Conservation (phyloP, 768 basidiomycete genomes). For the Daedaleopsis nitida region DNA sequence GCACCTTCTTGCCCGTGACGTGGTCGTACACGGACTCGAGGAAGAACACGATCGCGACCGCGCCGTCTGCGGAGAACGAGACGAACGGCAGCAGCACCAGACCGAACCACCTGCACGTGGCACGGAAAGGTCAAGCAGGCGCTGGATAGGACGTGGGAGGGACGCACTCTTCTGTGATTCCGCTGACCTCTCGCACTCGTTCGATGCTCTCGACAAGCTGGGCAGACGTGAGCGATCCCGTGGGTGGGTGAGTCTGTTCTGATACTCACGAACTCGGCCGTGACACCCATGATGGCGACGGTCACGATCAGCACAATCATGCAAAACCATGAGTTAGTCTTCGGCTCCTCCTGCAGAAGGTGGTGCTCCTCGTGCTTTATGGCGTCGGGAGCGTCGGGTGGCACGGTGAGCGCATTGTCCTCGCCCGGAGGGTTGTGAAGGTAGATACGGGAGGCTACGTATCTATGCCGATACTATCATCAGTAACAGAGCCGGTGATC, state of each 20-base stretch:
- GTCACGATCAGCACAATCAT: slow-evolving; percentile 51
- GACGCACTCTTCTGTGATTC: slow-evolving; percentile 56
- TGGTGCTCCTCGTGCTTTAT: slow-evolving; percentile 37
- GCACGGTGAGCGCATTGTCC: slow-evolving; percentile 43
- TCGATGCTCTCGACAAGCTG: slow-evolving; percentile 70
- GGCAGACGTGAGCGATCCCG: neutral
- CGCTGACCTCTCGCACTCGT: slow-evolving; percentile 43
- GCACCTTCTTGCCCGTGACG: slow-evolving; percentile 40
- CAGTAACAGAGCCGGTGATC: no score
- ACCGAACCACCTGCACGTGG: slow-evolving; percentile 62
- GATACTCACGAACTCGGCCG: slow-evolving; percentile 65
- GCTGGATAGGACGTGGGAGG: neutral
- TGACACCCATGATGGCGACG: slow-evolving; percentile 64
- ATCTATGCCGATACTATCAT: slow-evolving; percentile 39
- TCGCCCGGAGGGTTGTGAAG: slow-evolving; percentile 72
- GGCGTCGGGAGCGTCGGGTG: slow-evolving; percentile 41
- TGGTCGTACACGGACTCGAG: slow-evolving; percentile 44
- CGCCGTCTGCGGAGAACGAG: slow-evolving; percentile 73
- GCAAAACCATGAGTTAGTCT: slow-evolving; percentile 66
- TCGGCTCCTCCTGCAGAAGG: slow-evolving; percentile 50
- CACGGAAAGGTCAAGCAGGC: neutral
- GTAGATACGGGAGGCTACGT: slow-evolving; percentile 68
- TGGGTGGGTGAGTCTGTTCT: no score
- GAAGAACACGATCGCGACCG: slow-evolving; percentile 61
- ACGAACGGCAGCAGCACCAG: slow-evolving; percentile 70